Conservation (phyloP, 371 early-diverging fungal species). For the Mucor indicus region DNA sequence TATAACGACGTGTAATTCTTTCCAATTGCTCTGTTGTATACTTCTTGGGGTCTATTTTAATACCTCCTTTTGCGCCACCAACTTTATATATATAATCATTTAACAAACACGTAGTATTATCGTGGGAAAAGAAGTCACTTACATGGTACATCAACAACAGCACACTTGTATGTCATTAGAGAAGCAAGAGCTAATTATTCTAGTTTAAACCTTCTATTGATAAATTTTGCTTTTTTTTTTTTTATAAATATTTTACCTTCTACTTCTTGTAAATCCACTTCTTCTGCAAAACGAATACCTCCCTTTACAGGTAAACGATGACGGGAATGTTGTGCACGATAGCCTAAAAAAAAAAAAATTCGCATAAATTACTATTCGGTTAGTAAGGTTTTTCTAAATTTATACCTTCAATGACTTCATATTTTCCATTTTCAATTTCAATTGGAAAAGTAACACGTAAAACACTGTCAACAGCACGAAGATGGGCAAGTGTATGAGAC, state of each 20-base stretch:
- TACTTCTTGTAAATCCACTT: slow-evolving; percentile 87
- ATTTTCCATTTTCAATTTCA: slow-evolving; percentile 69
- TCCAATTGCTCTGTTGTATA: slow-evolving; percentile 78
- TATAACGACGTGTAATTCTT: slow-evolving; percentile 86
- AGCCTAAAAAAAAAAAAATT: slow-evolving; percentile 47
- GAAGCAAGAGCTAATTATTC: slow-evolving; percentile 56
- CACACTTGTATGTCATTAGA: slow-evolving; percentile 91
- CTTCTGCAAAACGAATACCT: slow-evolving; percentile 79
- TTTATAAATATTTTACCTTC: slow-evolving; percentile 61
- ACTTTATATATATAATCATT: too few relatives aligned
- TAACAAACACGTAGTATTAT: too few relatives aligned
- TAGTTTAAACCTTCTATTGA: too few relatives aligned
- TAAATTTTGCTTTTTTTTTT: too few relatives aligned
- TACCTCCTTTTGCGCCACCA: slow-evolving; percentile 85
- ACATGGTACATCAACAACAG: slow-evolving; percentile 90
- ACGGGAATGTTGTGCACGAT: slow-evolving; percentile 89
- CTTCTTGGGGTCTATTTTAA: slow-evolving; percentile 77
- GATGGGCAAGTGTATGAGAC: slow-evolving; percentile 67
- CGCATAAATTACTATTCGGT: too few relatives aligned
- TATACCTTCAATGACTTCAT: slow-evolving; percentile 70
- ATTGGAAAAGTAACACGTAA: slow-evolving; percentile 85
- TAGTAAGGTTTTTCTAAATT: too few relatives aligned
- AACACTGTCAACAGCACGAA: slow-evolving; percentile 77
- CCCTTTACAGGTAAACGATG: slow-evolving; percentile 87
- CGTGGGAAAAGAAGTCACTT: too few relatives aligned